phyloP scores from a whole-genome alignment of 1,139 yeast genomes.

The Pichia sp. region DNA sequence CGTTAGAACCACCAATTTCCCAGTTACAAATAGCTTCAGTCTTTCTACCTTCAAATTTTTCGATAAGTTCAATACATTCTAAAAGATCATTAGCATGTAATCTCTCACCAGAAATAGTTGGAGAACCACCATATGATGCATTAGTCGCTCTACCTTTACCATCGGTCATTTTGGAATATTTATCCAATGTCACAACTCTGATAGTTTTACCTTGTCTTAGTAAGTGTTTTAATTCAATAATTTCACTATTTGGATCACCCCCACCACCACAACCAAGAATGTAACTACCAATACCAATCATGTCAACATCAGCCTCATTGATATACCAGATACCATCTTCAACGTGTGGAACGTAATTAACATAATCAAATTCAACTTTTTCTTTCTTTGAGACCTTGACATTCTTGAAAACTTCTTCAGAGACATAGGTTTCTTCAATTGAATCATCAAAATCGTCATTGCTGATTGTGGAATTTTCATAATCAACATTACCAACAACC shows the following conservation, averaged over 20 bases:
- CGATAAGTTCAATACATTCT: neutral
- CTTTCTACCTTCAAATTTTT: neutral
- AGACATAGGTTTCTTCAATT: neutral
- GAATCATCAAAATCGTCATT: neutral
- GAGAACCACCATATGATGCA: neutral
- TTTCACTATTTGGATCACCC: neutral
- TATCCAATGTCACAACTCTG: neutral
- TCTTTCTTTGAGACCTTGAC: neutral
- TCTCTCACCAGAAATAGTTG: conserved; percentile 1
- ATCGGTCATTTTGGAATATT: neutral
- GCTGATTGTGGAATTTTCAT: neutral
- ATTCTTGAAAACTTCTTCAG: neutral
- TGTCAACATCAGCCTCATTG: neutral
- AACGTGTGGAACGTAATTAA: neutral
- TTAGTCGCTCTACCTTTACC: neutral
- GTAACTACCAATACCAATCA: conserved; percentile 1
- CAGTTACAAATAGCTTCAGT: neutral
- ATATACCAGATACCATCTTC: neutral
- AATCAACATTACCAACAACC: conserved; percentile 5
- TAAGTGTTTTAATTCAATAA: neutral
- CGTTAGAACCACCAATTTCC: conserved; percentile 4
- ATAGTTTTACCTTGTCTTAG: neutral
- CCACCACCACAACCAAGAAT: conserved; percentile 6
- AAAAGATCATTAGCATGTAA: conserved; percentile 1
- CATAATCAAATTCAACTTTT: neutral